phyloP scores from a whole-genome alignment of 169 alveolate species.

The Perkinsus marinus region DNA sequence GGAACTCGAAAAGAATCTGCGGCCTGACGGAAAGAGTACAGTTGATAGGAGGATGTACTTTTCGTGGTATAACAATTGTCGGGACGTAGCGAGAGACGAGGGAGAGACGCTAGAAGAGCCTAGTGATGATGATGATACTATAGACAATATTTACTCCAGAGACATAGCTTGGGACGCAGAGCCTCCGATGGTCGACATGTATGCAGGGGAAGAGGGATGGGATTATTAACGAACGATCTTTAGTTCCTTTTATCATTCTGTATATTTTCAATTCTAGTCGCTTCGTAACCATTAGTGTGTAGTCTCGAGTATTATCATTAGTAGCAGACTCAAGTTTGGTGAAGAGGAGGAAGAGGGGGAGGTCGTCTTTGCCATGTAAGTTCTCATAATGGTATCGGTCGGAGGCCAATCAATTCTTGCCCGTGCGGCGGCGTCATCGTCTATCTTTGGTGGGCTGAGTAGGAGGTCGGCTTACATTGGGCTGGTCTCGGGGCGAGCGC shows the following conservation, averaged over 20 bases:
- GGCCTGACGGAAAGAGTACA: neutral
- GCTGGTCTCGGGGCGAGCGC: neutral
- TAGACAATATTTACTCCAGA: neutral
- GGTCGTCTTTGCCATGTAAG: too few relatives aligned
- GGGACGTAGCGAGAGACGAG: neutral
- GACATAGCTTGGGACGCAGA: neutral
- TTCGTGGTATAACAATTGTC: neutral
- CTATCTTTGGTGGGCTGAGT: too few relatives aligned
- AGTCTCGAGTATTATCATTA: too few relatives aligned
- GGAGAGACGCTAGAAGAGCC: neutral
- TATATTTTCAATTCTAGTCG: too few relatives aligned
- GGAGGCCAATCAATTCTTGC: too few relatives aligned
- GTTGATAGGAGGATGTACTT: neutral
- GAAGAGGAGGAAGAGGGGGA: too few relatives aligned
- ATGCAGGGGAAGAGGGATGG: neutral
- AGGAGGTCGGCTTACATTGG: too few relatives aligned
- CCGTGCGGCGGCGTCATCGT: too few relatives aligned
- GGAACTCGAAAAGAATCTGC: neutral
- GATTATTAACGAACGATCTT: neutral
- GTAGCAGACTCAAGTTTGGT: too few relatives aligned
- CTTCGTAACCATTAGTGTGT: too few relatives aligned
- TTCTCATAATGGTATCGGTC: too few relatives aligned
- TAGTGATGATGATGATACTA: neutral
- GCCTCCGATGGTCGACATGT: neutral
- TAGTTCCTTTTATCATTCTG: neutral